Evolutionary conservation across 1,139 yeast genomes (phyloP), one percentile per base, ranked within the genome.

Genomic region (Spencermartinsiella ligniputridi): DNA sequence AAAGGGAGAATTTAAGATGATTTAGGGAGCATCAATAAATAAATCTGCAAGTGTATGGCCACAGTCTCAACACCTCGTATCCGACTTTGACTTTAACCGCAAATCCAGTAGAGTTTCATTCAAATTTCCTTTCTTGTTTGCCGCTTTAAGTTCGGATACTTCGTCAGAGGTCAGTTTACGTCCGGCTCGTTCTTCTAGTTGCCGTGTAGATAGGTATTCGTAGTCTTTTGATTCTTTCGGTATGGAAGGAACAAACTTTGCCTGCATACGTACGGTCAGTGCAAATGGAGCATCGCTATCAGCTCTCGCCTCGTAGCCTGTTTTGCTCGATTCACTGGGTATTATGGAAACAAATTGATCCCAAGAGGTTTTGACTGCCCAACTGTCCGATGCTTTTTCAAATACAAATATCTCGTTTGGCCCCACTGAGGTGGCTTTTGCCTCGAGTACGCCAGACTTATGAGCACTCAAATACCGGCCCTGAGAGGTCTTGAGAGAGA

Each of bases 51-150:
- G n/a, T n/a, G n/a, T n/a, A n/a, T n/a, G n/a, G n/a, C n/a, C n/a
- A n/a, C n/a, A n/a, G 11, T 17, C 15, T 45, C 47, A 67, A 43
- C 71, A 66, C 39, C 64, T 55, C 6, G 66, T 63, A 45, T 71
- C 77, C 3, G 69, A 58, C 34, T 62, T 62, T 3, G 55, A 46
- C 44, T 60, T 62, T 41, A 68, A 67, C 35, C 69, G 63, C 22
- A 70, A 50, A 19, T 68, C 66, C n/a, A 73, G 58, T 30, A 72
- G 41, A 36, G 68, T 72, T 50, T 73, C 76, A 45, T 71, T 68
- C 17, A 72, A 43, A 16, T 57, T 59, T 1, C 77, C 76, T 1
- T 60, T 61, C 45, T 57, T 56, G 33, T 63, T 56, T 0, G 76
- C 74, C 4, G 44, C 42, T 39, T 60, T 65, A 8, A 72, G 47